These are phyloP conservation scores for Bisporella sp. DNA, from an alignment of 2,329 filamentous ascomycete species.

Conservation along the genomic window DNA sequence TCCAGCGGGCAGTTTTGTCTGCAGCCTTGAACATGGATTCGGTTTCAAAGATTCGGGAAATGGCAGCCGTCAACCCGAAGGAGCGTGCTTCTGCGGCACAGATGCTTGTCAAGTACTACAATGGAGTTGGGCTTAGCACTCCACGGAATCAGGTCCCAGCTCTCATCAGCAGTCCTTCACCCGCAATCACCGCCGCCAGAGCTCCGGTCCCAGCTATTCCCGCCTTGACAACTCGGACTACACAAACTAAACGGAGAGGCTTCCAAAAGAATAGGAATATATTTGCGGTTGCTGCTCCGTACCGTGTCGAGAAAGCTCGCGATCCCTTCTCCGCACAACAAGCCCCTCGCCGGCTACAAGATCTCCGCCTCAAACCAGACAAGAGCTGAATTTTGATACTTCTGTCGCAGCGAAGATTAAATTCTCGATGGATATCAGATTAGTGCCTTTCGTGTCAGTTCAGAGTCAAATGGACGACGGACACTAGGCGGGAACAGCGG, in stretches of 20 bases:
- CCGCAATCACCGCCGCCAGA: background rate
- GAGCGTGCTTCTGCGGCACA: conserved; percentile 9
- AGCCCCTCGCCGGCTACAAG: no score
- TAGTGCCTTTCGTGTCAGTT: no score
- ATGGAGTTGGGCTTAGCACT: conserved; percentile 10
- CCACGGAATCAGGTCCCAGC: conserved; percentile 11
- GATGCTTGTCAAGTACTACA: conserved; percentile 10
- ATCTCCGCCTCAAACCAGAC: no score
- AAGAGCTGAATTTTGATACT: no score
- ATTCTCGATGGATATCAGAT: no score
- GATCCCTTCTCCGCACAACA: no score
- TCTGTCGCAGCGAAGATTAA: no score
- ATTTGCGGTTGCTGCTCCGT: conserved; percentile 3
- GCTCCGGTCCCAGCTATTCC: conserved; percentile 6
- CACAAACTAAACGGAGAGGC: conserved; percentile 6
- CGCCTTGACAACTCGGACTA: conserved; percentile 7
- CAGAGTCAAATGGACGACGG: no score
- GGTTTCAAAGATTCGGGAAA: conserved; percentile 10
- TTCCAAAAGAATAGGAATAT: conserved; percentile 10
- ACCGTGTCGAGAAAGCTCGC: conserved; percentile 9
- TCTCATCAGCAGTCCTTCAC: conserved; percentile 6
- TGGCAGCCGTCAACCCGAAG: conserved; percentile 7
- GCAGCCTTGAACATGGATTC: conserved; percentile 3
- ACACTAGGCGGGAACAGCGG: no score
- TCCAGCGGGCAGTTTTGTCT: conserved; percentile 3